Base-by-base conservation (phyloP, 148 eudicot genomes). In the Rhododendron ferrugineum region DNA sequence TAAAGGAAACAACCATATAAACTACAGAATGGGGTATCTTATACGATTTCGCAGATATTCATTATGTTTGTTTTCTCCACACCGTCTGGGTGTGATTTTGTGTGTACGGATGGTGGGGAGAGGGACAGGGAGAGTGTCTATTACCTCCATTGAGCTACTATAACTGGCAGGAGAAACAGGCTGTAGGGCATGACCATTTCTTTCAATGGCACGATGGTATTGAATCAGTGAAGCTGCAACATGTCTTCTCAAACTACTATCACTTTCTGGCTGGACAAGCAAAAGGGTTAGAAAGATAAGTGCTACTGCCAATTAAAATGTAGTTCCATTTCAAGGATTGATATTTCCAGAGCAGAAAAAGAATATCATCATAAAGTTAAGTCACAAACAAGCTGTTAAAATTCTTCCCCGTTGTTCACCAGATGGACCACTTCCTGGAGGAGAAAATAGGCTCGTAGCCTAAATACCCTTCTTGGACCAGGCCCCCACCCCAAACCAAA, bases 81-180 rank as follows among this genome's bases (percentile, higher is more conserved):
- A 66, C 11, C 28, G 9, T 62, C 30, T 66, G 73, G 15, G 34
- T 3, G 34, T 66, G 73, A 66, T 26, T 66, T 26, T 66, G 73
- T 66, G 73, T 22, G 9, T 20, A 10, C 6, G 28, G 46, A 18
- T 36, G 47, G 79, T 42, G 16, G 54, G 37, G 26, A 1, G 46
- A n/a, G 34, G 49, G 50, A 11, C 4, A 34, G 37, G 32, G 47
- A 22, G 50, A 3, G 82, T 49, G n/a, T 8, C 52, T 32, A 56
- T 58, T 88, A 94, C 98, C 99, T 96, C 98, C 92, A 92, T 87
- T 80, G 99, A 93, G 88, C 97, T 93, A 85, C 90, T 52, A 87
- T 89, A 92, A 87, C 94, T 93, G 79, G 96, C 94, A 34, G 96
- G 92, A 58, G 98, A 92, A 54, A 88, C 92, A 66, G 93, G 92